Evolutionary conservation across 495 filamentous ascomycete genomes (phyloP).

Genomic region (Thozetella sp.): DNA sequence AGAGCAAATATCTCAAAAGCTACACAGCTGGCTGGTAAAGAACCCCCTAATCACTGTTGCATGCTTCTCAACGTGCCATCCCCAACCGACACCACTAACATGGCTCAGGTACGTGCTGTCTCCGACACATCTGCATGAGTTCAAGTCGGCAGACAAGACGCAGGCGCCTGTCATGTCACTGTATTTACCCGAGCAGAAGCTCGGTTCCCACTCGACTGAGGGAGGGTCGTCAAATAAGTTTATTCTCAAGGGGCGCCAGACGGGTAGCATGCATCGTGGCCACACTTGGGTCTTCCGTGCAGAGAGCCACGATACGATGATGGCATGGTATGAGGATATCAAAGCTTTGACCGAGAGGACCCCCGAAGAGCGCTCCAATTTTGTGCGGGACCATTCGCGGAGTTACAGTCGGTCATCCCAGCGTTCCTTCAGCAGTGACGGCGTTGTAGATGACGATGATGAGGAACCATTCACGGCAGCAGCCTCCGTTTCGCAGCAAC

Average conservation of each 20-base stretch:
- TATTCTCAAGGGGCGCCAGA: conserved; percentile 93
- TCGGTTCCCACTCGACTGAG: conserved; percentile 86
- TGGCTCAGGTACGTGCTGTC: conserved; percentile 90
- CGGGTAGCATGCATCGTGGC: conserved; percentile 88
- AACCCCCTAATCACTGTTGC: conserved; percentile 8
- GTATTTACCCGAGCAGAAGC: conserved; percentile 90
- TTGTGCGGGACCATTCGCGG: conserved; percentile 76
- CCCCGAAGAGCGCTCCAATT: conserved; percentile 87
- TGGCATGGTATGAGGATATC: conserved; percentile 95
- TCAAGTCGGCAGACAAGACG: conserved; percentile 80
- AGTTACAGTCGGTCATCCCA: conserved; percentile 72
- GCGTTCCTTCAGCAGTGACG: conserved; percentile 69
- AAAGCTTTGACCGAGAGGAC: conserved; percentile 82
- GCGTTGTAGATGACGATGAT: conserved; percentile 79
- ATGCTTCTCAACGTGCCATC: background rate
- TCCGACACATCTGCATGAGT: conserved; percentile 95
- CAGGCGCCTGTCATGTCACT: conserved; percentile 89
- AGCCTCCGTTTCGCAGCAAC: conserved; percentile 43
- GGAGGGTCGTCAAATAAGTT: conserved; percentile 96
- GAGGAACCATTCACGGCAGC: conserved; percentile 73
- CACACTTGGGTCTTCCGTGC: conserved; percentile 98
- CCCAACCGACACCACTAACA: conserved; percentile 27
- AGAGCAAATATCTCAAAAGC: conserved; percentile 98
- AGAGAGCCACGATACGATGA: conserved; percentile 94
- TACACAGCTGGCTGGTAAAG: conserved; percentile 92